phyloP scores from a whole-genome alignment of 2,329 filamentous ascomycete species.

The Fusarium incarnatum region DNA sequence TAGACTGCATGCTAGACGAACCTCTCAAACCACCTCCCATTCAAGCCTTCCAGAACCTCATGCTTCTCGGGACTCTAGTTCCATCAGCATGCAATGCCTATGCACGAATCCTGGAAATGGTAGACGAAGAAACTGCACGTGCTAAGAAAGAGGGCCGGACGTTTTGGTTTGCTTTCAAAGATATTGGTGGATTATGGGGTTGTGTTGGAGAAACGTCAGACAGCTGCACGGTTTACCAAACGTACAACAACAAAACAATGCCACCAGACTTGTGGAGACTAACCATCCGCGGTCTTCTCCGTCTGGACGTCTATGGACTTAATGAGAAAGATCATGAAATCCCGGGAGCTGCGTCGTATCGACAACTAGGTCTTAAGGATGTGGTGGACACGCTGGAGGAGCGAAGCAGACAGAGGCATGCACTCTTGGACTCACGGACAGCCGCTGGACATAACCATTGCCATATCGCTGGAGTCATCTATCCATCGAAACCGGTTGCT shows the following conservation, averaged over 20 bases:
- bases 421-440: constrained; percentile 60
- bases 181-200: constrained; percentile 64
- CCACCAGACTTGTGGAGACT: constrained; percentile 66
- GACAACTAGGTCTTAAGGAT: constrained; percentile 65
- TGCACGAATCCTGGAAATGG: constrained; percentile 63
- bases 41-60: constrained; percentile 67
- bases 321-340: constrained; percentile 33
- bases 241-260: constrained; percentile 59
- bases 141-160: constrained; percentile 58
- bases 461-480: constrained; percentile 44
- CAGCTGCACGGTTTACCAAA: constrained; percentile 45
- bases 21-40: constrained; percentile 55
- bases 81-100: constrained; percentile 70
- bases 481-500: constrained; percentile 44
- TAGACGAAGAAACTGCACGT: constrained; percentile 62
- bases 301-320: constrained; percentile 68
- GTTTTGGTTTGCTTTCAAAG: constrained; percentile 59
- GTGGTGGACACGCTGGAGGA: constrained; percentile 66
- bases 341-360: constrained; percentile 29
- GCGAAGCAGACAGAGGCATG: constrained; percentile 61
- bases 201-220: constrained; percentile 42
- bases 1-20: constrained; percentile 53
- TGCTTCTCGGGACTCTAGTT: constrained; percentile 68
- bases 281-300: constrained; percentile 65
- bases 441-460: constrained; percentile 52